Conservation (phyloP, 495 filamentous ascomycete species). For the Penicillium simplicissimum region DNA sequence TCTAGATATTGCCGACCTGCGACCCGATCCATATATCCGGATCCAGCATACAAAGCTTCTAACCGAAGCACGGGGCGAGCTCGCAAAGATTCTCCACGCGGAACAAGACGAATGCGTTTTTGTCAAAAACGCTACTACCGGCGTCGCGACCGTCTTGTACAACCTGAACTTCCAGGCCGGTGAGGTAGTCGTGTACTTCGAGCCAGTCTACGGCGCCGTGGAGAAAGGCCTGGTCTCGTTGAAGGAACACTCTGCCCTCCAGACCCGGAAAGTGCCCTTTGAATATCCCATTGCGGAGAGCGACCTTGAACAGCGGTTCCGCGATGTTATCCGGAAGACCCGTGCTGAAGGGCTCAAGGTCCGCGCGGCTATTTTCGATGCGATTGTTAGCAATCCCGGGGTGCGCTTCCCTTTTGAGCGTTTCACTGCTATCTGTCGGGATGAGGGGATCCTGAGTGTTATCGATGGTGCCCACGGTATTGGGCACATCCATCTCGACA, state of each 20-base stretch:
- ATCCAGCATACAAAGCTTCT: constrained; percentile 59
- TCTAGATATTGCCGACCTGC: constrained; percentile 60
- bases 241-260: constrained; percentile 55
- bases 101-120: constrained; percentile 67
- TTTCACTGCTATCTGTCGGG: constrained; percentile 61
- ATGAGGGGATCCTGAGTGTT: constrained; percentile 59
- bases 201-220: constrained; percentile 75
- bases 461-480: constrained; percentile 85
- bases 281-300: constrained; percentile 62
- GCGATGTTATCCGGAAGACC: constrained; percentile 44
- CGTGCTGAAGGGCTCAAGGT: constrained; percentile 47
- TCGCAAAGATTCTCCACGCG: constrained; percentile 64
- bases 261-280: constrained; percentile 42
- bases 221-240: constrained; percentile 69
- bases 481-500: constrained; percentile 71
- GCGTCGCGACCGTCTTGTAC: constrained; percentile 75
- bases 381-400: constrained; percentile 72
- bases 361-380: constrained; percentile 74
- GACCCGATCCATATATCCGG: constrained; percentile 73
- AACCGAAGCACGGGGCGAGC: constrained; percentile 59
- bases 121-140: constrained; percentile 79
- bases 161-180: constrained; percentile 61
- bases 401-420: constrained; percentile 75
- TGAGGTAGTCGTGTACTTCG: constrained; percentile 68
- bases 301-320: constrained; percentile 56